Conservation (phyloP, 352 stramenopile genomes). For the Globisporangium splendens region DNA sequence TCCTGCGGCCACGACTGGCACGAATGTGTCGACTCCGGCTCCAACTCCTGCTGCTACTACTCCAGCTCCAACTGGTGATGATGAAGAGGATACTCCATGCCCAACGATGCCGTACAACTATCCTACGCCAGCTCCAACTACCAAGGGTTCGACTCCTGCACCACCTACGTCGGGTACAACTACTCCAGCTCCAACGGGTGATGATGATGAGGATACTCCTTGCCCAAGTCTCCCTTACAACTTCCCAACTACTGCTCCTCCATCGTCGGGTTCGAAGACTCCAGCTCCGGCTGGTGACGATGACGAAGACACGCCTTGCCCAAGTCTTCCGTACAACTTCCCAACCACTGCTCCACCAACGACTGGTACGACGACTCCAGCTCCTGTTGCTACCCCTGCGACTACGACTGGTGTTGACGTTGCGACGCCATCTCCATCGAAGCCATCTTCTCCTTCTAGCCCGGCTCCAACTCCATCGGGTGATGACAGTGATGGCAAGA, state of each 20-base stretch:
- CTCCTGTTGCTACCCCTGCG: not conserved
- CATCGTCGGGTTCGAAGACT: not conserved
- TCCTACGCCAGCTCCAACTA: not conserved
- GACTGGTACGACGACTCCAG: not conserved
- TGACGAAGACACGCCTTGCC: not conserved
- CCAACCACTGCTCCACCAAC: too few species aligned
- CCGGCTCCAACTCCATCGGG: too few species aligned
- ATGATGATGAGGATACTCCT: slow-evolving; percentile 2
- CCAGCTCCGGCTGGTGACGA: not conserved
- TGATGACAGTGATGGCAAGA: too few species aligned
- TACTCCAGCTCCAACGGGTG: not conserved
- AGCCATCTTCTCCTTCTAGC: too few species aligned
- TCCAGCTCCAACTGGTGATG: too few species aligned
- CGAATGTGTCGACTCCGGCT: too few species aligned
- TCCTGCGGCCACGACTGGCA: too few species aligned
- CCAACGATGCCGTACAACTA: too few species aligned
- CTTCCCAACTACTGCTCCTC: not conserved
- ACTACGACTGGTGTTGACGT: not conserved
- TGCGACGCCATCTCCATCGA: not conserved
- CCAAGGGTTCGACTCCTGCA: not conserved
- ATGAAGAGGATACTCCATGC: too few species aligned
- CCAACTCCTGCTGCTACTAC: too few species aligned
- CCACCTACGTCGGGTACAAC: not conserved
- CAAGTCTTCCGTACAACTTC: not conserved
- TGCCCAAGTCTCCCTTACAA: slow-evolving; percentile 5